These are phyloP conservation scores for Irpex sp. DNA, from an alignment of 1,284 basidiomycete species.

Conservation along the genomic window DNA sequence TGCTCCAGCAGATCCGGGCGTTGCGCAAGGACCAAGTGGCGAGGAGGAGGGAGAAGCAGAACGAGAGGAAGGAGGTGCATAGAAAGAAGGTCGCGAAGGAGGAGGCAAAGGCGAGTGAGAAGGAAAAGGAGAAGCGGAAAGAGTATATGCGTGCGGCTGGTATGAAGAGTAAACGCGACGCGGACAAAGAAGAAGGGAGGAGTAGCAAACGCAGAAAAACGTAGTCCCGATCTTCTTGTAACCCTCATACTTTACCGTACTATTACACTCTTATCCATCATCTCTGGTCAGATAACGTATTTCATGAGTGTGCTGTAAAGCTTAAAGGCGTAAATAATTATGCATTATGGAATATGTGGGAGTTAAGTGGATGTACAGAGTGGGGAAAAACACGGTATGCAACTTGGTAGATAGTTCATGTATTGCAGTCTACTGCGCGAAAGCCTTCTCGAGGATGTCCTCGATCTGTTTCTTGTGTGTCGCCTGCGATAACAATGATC, in stretches of 20 bases:
- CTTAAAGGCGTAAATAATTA: background rate
- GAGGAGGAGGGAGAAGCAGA: conserved; percentile 81
- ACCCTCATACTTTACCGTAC: no score
- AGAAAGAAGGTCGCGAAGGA: conserved; percentile 71
- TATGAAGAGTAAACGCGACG: conserved; percentile 66
- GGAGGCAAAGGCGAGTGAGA: conserved; percentile 65
- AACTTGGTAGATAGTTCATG: background rate
- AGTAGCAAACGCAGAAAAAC: conserved; percentile 42
- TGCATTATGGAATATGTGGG: conserved; percentile 3
- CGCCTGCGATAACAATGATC: conserved; percentile 32
- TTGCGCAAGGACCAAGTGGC: conserved; percentile 85
- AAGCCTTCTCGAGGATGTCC: conserved; percentile 61
- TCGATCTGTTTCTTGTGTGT: conserved; percentile 88
- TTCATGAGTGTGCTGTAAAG: background rate
- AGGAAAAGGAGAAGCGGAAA: conserved; percentile 77
- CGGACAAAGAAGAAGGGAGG: conserved; percentile 54
- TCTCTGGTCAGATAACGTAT: no score
- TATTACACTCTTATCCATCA: no score
- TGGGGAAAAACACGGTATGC: background rate
- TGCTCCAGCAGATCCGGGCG: conserved; percentile 94
- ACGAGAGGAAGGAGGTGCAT: conserved; percentile 60
- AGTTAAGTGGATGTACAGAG: background rate
- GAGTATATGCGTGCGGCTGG: conserved; percentile 75
- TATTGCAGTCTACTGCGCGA: conserved; percentile 24
- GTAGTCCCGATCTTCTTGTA: background rate